Evolutionary conservation across 2,329 filamentous ascomycete species (phyloP).

Genomic region (Botryotinia narcissicola): DNA sequence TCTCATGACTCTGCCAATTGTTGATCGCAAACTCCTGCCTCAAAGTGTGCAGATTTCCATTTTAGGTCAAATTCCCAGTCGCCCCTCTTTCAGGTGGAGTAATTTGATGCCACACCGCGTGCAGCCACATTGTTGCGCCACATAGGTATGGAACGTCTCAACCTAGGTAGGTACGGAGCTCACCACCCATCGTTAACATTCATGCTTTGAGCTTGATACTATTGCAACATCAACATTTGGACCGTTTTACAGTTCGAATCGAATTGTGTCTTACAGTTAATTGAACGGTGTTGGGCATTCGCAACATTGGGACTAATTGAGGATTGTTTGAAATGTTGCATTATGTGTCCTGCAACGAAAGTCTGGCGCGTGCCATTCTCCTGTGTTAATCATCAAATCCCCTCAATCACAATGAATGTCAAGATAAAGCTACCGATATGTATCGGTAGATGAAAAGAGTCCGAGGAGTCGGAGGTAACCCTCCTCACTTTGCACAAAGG

Average conservation of each 20-base stretch:
- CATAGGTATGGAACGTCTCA: not conserved
- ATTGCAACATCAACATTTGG: not conserved
- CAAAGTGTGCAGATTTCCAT: not conserved
- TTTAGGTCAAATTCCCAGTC: not conserved
- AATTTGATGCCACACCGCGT: not conserved
- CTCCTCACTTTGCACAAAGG: not conserved
- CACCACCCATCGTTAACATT: not conserved
- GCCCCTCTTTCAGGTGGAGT: not conserved
- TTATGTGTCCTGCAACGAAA: not conserved
- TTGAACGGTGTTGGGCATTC: not conserved
- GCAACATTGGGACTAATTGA: not conserved
- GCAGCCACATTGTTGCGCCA: not conserved
- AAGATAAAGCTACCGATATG: not conserved
- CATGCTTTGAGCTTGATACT: not conserved
- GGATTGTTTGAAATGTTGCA: not conserved
- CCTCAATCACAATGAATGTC: not conserved
- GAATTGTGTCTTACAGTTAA: not conserved
- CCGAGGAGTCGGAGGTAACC: not conserved
- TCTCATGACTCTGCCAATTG: not conserved
- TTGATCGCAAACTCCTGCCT: slow-evolving; percentile 15
- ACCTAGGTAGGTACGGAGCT: not conserved
- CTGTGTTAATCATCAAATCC: not conserved
- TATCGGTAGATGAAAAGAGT: slow-evolving; percentile 8
- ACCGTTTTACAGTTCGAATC: not conserved
- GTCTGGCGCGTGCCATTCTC: not conserved